A percentile compares a stretch with the other conserved stretches of the same genome.
Evolutionary conservation across 192 early-diverging fungal species (phyloP).

Genomic region (Lobulomyces angularis): DNA sequence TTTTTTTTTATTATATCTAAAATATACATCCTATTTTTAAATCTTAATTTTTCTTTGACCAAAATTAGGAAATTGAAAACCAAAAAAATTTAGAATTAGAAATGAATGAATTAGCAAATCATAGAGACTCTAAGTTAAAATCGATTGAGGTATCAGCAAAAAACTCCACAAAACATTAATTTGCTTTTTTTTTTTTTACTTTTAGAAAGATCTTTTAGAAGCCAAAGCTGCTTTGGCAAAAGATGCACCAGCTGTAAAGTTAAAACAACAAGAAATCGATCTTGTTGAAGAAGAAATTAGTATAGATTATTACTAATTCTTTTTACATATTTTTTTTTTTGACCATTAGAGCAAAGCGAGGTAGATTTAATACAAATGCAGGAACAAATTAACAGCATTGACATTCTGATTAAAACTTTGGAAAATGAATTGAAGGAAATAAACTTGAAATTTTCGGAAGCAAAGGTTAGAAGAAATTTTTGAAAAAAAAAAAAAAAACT

Average conservation of each 20-base stretch:
- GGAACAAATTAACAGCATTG: constrained; percentile 6
- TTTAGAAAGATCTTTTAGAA: constrained; percentile 46
- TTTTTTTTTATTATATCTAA: no score
- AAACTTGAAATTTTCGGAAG: no score
- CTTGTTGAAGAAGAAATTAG: constrained; percentile 52
- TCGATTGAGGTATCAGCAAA: constrained; percentile 48
- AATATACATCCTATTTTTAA: no score
- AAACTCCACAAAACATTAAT: background rate
- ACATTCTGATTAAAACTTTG: constrained; percentile 1
- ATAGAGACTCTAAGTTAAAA: constrained; percentile 81
- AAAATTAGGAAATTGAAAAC: no score
- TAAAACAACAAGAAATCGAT: constrained; percentile 54
- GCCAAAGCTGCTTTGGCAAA: constrained; percentile 55
- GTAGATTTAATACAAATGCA: constrained; percentile 8
- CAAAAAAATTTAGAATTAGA: no score
- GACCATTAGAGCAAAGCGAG: constrained; percentile 12
- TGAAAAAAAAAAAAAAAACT: no score
- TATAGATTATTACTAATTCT: no score
- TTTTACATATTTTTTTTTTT: background rate
- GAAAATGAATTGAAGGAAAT: no score
- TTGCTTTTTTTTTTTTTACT: constrained; percentile 4
- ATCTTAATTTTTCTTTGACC: no score
- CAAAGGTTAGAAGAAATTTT: constrained; percentile 27
- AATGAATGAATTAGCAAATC: constrained; percentile 77
- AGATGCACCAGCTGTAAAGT: constrained; percentile 34